Base-by-base conservation (phyloP, 225 moss, liverwort and hornwort genomes). In the Pseudoscleropodium purum region DNA sequence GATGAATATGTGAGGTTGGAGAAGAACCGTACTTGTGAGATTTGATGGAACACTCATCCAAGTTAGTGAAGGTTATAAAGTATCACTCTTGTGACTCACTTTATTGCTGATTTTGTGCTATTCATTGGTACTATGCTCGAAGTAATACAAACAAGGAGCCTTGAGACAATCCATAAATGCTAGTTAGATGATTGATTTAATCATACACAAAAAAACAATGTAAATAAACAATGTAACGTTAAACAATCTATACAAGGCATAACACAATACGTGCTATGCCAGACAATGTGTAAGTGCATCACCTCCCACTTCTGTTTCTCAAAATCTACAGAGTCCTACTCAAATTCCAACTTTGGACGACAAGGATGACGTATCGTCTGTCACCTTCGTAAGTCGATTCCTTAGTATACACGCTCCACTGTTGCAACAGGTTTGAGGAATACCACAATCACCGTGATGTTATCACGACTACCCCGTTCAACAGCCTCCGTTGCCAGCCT, bases 371-470 rank as follows among this genome's bases (percentile, higher is more conserved):
- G 11, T 34, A 15, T 36, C 47, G 47, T 47, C 34, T 24, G 7
- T 64, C 47, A 34, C 25, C 36, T 65, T 49, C 29, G 56, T 20
- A 56, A n/a, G 69, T 25, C 30, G 54, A 45, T 74, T 66, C 29
- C 66, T 88, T 79, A 95, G 76, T 94, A 94, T 26, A 95, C 92
- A 47, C 94, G 94, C 88, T 95, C 95, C 45, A 90, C 90, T 41
- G 95, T 94, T 60, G 95, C 92, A 75, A 95, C 95, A 70, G 93
- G 93, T 81, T 84, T 93, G 73, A 95, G 93, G 69, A 95, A 95
- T 31, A 92, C 92, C 59, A 95, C 94, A 45, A 95, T 54, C 45
- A 94, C 92, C 11, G 94, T 92, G 82, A 95, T 93, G 88, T 94
- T 95, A 47, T 95, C 95, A 45, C 90, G 94, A 79, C 95, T 93